A percentile compares a stretch with the other conserved stretches of the same genome.
phyloP scores from a whole-genome alignment of 345 rosid genomes.

The Mercurialis annua region DNA sequence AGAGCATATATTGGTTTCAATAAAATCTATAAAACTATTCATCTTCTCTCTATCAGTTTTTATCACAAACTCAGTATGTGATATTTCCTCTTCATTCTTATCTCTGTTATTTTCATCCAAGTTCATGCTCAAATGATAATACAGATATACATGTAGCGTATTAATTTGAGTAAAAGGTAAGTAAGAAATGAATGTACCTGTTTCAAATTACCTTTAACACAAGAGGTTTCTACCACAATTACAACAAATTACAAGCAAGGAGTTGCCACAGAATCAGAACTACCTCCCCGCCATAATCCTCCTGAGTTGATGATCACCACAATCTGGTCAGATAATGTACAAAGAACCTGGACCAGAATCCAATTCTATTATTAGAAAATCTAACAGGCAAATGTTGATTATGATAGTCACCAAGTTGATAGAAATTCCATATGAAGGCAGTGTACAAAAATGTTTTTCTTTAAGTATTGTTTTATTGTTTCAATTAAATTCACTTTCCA shows the following conservation, averaged over 20 bases:
- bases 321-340: constrained; percentile 15
- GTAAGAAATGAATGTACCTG: constrained; percentile 8
- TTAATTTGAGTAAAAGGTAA: neutral
- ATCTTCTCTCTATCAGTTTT: constrained; percentile 1
- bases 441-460: too few species aligned
- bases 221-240: constrained; percentile 18
- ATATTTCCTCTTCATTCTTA: neutral
- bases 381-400: constrained; percentile 3
- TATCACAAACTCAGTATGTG: neutral
- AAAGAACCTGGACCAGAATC: constrained; percentile 21
- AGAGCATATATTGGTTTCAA: constrained; percentile 4
- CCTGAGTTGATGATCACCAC: constrained; percentile 14
- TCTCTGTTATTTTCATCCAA: neutral
- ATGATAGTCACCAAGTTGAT: neutral
- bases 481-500: too few species aligned
- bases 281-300: constrained; percentile 17
- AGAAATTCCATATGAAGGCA: neutral
- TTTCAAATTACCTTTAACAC: constrained; percentile 27
- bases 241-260: constrained; percentile 26
- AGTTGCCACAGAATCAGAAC: constrained; percentile 9
- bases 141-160: neutral
- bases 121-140: neutral
- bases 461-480: too few species aligned
- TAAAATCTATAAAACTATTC: constrained; percentile 1
- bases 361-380: constrained; percentile 11